These are phyloP conservation scores for Russula compacta DNA, from an alignment of 768 basidiomycete species.

Conservation along the genomic window DNA sequence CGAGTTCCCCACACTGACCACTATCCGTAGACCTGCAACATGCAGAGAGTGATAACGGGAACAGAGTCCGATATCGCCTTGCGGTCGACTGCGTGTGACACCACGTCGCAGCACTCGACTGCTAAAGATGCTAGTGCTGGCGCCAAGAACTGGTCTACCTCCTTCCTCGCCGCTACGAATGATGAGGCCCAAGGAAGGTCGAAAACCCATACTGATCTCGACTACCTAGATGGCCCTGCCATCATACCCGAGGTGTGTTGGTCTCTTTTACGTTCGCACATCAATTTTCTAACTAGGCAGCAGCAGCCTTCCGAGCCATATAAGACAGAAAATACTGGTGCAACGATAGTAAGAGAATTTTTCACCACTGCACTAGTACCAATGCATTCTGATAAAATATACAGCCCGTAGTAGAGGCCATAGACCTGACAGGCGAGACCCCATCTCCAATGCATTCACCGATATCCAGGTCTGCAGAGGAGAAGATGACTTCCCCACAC, in stretches of 20 bases:
- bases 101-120: background rate
- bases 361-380: no score
- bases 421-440: constrained; percentile 8
- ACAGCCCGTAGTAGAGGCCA: background rate
- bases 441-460: background rate
- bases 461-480: background rate
- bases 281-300: background rate
- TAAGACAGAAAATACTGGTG: background rate
- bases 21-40: background rate
- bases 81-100: background rate
- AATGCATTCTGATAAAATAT: background rate
- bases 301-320: background rate
- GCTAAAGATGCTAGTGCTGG: background rate
- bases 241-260: background rate
- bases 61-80: background rate
- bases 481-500: background rate
- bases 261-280: background rate
- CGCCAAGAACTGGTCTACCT: background rate
- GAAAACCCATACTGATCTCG: background rate
- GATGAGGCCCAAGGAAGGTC: background rate
- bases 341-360: background rate
- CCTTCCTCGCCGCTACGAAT: background rate
- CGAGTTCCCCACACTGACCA: background rate
- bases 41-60: background rate
- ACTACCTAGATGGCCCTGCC: constrained; percentile 2